Evolutionary conservation across 768 basidiomycete species (phyloP).

Genomic region (Boletellus sp.): DNA sequence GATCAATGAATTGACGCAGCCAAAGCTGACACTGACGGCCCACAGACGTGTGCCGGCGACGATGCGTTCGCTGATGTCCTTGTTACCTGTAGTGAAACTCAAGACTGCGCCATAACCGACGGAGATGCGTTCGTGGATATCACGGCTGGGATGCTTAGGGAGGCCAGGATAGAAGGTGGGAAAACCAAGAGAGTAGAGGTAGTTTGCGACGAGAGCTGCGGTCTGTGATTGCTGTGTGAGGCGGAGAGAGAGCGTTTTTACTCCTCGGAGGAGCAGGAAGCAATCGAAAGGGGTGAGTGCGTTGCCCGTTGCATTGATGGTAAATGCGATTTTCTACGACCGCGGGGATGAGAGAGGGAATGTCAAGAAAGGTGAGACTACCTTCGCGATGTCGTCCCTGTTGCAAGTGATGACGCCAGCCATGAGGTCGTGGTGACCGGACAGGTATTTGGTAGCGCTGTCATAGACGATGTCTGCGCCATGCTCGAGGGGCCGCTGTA

Average conservation of each 20-base stretch:
- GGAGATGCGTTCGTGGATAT: conserved; percentile 88
- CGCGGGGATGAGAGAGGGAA: background rate
- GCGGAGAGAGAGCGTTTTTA: conserved; percentile 93
- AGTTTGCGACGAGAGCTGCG: conserved; percentile 78
- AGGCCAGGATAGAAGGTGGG: conserved; percentile 91
- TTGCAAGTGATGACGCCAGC: conserved; percentile 93
- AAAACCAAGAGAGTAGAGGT: conserved; percentile 84
- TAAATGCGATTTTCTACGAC: conserved; percentile 77
- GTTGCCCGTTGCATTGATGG: conserved; percentile 91
- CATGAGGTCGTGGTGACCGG: conserved; percentile 99
- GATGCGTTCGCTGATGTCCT: conserved; percentile 84
- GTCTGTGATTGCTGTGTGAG: conserved; percentile 92
- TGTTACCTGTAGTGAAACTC: conserved; percentile 92
- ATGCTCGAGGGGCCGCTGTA: conserved; percentile 91
- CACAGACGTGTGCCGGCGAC: conserved; percentile 91
- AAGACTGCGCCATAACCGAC: conserved; percentile 91
- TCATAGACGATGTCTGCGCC: conserved; percentile 98
- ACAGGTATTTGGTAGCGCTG: conserved; percentile 95
- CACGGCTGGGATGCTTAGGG: conserved; percentile 72
- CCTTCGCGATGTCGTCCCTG: conserved; percentile 86
- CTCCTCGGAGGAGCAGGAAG: conserved; percentile 92
- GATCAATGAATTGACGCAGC: conserved; percentile 96
- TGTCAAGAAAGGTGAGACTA: conserved; percentile 17
- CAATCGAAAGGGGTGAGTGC: conserved; percentile 94
- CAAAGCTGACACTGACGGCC: conserved; percentile 98